These are phyloP conservation scores for Blastobotrys peoriensis DNA, from an alignment of 805 yeast genomes.

Conservation along the genomic window DNA sequence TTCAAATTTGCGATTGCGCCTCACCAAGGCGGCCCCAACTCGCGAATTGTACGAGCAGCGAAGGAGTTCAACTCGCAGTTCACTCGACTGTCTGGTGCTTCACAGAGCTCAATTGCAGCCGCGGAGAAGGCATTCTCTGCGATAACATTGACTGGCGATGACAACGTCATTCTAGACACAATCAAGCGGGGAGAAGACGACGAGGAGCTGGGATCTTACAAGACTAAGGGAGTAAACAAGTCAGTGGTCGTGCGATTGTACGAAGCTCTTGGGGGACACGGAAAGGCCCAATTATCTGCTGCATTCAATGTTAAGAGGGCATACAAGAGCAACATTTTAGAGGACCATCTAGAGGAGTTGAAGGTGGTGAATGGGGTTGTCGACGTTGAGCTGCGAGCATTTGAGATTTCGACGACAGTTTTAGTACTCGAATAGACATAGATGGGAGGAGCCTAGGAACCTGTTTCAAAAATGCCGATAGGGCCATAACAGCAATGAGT, in stretches of 20 bases:
- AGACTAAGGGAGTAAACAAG: conserved; percentile 33
- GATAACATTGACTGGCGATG: conserved; percentile 40
- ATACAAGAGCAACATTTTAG: conserved; percentile 37
- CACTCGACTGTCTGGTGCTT: background rate
- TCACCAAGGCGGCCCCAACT: conserved; percentile 52
- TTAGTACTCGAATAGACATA: conserved; percentile 28
- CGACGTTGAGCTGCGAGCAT: conserved; percentile 53
- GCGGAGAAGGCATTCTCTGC: conserved; percentile 14
- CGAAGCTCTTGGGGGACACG: conserved; percentile 78
- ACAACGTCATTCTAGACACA: conserved; percentile 60
- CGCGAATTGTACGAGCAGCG: conserved; percentile 58
- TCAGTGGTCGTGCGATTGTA: conserved; percentile 66
- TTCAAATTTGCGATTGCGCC: conserved; percentile 71
- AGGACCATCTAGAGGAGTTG: conserved; percentile 31
- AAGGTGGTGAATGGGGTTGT: conserved; percentile 25
- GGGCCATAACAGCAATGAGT: too few species aligned
- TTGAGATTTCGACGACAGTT: conserved; percentile 63
- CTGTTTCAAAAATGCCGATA: too few species aligned
- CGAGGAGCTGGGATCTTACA: conserved; percentile 26
- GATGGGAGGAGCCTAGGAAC: too few species aligned
- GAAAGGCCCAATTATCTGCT: conserved; percentile 45
- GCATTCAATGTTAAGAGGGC: conserved; percentile 47
- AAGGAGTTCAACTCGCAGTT: conserved; percentile 52
- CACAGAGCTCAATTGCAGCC: background rate
- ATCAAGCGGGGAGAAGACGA: conserved; percentile 87